Conservation (phyloP, 805 yeast genomes). For the Maudiozyma pseudohumilis region DNA sequence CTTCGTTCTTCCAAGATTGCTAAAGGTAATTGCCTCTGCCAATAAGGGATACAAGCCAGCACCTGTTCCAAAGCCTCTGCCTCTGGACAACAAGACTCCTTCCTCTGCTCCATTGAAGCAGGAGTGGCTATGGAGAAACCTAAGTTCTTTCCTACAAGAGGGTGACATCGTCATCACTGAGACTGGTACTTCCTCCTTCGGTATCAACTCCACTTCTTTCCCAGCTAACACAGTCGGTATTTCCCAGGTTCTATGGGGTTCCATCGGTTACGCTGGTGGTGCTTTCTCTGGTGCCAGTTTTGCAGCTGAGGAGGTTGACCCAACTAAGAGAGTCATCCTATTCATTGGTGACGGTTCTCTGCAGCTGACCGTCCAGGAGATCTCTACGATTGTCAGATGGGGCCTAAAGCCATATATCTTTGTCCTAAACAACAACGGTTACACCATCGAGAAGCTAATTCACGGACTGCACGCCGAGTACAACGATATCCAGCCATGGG, state of each 20-base stretch:
- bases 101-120: constrained; percentile 36
- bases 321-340: constrained; percentile 47
- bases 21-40: constrained; percentile 29
- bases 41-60: constrained; percentile 37
- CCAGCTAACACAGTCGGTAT: no score
- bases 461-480: constrained; percentile 55
- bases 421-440: constrained; percentile 61
- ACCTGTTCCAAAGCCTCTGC: constrained; percentile 38
- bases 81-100: constrained; percentile 14
- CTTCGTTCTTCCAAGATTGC: constrained; percentile 36
- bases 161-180: constrained; percentile 59
- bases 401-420: constrained; percentile 54
- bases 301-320: constrained; percentile 53
- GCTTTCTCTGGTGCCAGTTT: constrained; percentile 56
- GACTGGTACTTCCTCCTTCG: constrained; percentile 68
- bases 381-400: constrained; percentile 57
- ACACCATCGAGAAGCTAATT: constrained; percentile 62
- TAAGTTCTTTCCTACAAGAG: constrained; percentile 48
- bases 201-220: no score
- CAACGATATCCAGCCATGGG: constrained; percentile 59
- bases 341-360: no score
- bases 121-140: no score
- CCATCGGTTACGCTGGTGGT: no score
- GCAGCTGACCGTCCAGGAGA: no score
- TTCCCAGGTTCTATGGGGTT: no score